Percentiles rank a stretch among this genome's conserved stretches.
Conservation (phyloP, 2,329 filamentous ascomycete genomes). For the Colletotrichum cuscutae region DNA sequence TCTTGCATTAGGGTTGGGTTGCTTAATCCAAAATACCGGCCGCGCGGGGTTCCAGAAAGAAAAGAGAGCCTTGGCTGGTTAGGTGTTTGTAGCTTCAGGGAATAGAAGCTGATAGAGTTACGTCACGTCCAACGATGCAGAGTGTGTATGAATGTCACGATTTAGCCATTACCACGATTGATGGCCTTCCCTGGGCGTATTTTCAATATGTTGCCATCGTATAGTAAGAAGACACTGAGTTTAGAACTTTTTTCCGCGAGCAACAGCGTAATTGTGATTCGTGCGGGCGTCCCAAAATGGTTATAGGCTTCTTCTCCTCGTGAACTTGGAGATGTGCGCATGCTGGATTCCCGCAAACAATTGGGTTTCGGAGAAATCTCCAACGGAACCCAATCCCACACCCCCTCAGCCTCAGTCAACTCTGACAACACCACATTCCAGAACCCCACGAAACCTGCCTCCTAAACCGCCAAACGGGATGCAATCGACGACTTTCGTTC, state of each 20-base stretch:
- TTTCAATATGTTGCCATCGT: neutral
- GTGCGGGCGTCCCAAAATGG: neutral
- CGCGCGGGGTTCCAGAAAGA: constrained; percentile 28
- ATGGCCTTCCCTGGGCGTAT: too few relatives aligned
- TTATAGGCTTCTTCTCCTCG: neutral
- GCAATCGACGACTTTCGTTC: too few relatives aligned
- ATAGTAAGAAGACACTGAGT: neutral
- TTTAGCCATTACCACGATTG: neutral
- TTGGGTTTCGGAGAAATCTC: too few relatives aligned
- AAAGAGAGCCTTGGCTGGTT: constrained; percentile 31
- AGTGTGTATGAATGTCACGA: constrained; percentile 16
- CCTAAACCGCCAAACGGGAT: too few relatives aligned
- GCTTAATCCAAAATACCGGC: constrained; percentile 37
- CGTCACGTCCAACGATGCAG: constrained; percentile 13
- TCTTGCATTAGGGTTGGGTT: constrained; percentile 38
- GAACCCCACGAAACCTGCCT: too few relatives aligned
- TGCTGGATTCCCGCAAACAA: too few relatives aligned
- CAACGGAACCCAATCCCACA: too few relatives aligned
- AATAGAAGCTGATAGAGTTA: constrained; percentile 37
- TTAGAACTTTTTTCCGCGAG: neutral
- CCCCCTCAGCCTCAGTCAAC: too few relatives aligned
- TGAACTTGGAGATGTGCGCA: too few relatives aligned
- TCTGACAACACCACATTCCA: too few relatives aligned
- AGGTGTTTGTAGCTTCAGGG: constrained; percentile 37
- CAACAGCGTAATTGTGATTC: neutral